phyloP scores from a whole-genome alignment of 2,329 filamentous ascomycete genomes.

The Aureobasidium sp. region DNA sequence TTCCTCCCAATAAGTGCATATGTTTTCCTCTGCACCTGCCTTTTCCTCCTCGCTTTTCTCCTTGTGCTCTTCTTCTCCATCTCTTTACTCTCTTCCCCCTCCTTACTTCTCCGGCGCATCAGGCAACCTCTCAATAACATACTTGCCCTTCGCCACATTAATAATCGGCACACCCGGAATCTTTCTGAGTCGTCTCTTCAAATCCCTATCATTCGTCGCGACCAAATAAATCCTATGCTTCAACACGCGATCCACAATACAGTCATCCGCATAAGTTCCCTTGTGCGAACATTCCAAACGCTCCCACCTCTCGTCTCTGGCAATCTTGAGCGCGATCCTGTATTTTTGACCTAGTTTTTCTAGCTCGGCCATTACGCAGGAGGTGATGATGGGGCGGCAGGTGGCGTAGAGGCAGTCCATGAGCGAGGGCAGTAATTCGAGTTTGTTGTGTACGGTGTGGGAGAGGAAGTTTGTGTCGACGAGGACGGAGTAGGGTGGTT shows the following conservation, averaged over 20 bases:
- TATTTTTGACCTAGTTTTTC: conserved; percentile 89
- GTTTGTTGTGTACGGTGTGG: conserved; percentile 84
- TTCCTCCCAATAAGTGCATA: background rate
- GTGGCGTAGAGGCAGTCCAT: conserved; percentile 94
- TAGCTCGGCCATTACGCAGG: conserved; percentile 74
- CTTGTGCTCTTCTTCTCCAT: background rate
- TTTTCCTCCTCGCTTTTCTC: background rate
- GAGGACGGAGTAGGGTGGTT: conserved; percentile 73
- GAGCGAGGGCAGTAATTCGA: conserved; percentile 78
- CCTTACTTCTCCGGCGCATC: conserved; percentile 63
- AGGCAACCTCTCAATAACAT: conserved; percentile 86
- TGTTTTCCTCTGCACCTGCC: background rate
- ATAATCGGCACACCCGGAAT: conserved; percentile 70
- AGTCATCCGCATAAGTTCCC: conserved; percentile 82
- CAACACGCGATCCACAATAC: conserved; percentile 45
- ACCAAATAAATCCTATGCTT: conserved; percentile 43
- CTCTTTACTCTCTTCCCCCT: background rate
- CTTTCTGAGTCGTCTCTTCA: conserved; percentile 79
- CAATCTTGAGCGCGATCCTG: conserved; percentile 75
- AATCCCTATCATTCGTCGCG: conserved; percentile 61
- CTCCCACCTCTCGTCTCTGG: conserved; percentile 83
- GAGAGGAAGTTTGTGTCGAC: conserved; percentile 88
- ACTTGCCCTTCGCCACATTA: conserved; percentile 81
- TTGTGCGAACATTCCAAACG: conserved; percentile 84
- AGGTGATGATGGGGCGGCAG: conserved; percentile 80